phyloP scores from a whole-genome alignment of 371 early-diverging fungal genomes.

The Mortierella sp. region DNA sequence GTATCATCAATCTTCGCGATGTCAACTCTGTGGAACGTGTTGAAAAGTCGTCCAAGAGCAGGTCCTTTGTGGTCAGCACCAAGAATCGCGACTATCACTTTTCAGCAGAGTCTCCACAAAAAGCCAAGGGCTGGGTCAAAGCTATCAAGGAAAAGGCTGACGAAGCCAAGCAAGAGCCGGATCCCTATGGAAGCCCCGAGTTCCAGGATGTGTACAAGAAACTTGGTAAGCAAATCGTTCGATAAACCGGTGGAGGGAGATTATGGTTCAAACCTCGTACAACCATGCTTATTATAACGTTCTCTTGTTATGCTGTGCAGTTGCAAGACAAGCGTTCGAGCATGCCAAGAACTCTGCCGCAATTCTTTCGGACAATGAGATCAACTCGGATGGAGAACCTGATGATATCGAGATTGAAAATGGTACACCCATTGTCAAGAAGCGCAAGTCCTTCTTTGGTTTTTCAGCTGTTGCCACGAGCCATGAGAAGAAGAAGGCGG shows the following conservation, averaged over 20 bases:
- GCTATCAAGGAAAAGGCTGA: slow-evolving; percentile 48
- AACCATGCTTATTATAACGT: background rate
- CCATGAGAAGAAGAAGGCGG: slow-evolving; percentile 51
- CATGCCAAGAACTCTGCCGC: slow-evolving; percentile 46
- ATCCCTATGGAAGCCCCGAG: slow-evolving; percentile 30
- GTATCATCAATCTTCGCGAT: slow-evolving; percentile 59
- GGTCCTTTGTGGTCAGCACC: slow-evolving; percentile 56
- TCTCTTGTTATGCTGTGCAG: slow-evolving; percentile 10
- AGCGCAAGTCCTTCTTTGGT: slow-evolving; percentile 56
- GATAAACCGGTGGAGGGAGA: slow-evolving; percentile 2
- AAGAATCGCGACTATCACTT: slow-evolving; percentile 56
- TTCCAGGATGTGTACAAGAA: slow-evolving; percentile 54
- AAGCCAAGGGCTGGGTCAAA: slow-evolving; percentile 57
- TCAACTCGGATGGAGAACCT: slow-evolving; percentile 52
- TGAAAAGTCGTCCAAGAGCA: slow-evolving; percentile 53
- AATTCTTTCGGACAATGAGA: slow-evolving; percentile 45
- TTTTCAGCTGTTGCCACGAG: slow-evolving; percentile 50
- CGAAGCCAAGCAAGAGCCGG: slow-evolving; percentile 29
- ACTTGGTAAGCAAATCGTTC: slow-evolving; percentile 38
- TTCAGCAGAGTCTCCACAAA: slow-evolving; percentile 53
- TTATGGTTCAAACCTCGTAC: background rate
- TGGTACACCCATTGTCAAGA: slow-evolving; percentile 51
- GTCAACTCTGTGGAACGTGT: slow-evolving; percentile 52
- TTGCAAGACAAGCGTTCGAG: slow-evolving; percentile 49
- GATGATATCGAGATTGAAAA: slow-evolving; percentile 53